Conservation (phyloP, 2,329 filamentous ascomycete genomes). For the Triangularia verruculosa region DNA sequence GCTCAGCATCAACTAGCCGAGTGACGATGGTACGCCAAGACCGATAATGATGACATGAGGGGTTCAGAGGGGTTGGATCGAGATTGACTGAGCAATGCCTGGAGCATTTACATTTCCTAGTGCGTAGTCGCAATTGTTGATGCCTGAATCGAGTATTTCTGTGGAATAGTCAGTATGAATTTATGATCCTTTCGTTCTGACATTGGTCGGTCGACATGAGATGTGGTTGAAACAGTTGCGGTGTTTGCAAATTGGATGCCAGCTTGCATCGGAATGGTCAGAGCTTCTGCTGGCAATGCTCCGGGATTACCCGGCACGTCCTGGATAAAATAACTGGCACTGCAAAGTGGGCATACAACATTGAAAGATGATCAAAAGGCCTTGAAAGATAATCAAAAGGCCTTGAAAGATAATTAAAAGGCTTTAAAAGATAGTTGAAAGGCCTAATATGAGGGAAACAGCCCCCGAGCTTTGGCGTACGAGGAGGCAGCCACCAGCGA, state of each 20-base stretch:
- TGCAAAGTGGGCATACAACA: no score
- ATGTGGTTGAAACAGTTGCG: not conserved
- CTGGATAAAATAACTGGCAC: no score
- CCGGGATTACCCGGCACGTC: constrained; percentile 29
- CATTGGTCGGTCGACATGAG: not conserved
- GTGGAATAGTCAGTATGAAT: not conserved
- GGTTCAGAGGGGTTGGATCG: not conserved
- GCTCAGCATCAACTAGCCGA: constrained; percentile 2
- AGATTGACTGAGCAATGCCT: not conserved
- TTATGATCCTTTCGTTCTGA: not conserved
- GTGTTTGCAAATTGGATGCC: not conserved
- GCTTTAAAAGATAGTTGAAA: no score
- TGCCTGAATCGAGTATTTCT: not conserved
- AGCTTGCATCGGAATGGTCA: constrained; percentile 12
- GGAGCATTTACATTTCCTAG: not conserved
- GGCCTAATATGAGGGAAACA: not conserved
- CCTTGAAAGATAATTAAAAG: no score
- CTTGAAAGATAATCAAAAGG: no score
- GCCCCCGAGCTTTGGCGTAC: not conserved
- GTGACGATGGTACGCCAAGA: constrained; percentile 3
- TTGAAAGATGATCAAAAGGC: no score
- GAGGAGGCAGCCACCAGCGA: not conserved
- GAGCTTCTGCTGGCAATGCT: constrained; percentile 21
- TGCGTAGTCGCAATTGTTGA: not conserved
- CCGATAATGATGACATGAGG: not conserved